A percentile compares a stretch with the other conserved stretches of the same genome.
Evolutionary conservation across 202 grass and related monocot species (phyloP).

Genomic region (Schoenoplectus tabernaemontani): DNA sequence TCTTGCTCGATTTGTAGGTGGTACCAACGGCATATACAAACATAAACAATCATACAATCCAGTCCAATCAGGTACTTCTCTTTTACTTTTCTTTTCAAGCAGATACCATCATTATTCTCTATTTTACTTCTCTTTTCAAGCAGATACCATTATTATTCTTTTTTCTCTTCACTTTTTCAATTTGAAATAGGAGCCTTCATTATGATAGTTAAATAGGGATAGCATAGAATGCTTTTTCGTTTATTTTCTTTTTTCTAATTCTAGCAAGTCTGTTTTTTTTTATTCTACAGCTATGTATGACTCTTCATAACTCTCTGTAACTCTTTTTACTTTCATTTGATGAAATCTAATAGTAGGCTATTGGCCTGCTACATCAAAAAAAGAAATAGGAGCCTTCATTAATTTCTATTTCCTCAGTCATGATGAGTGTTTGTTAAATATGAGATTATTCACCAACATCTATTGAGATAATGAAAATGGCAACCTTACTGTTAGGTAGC

Average conservation of each 20-base stretch:
- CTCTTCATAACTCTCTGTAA: too few species aligned
- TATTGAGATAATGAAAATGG: slow-evolving; percentile 18
- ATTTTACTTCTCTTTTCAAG: not conserved
- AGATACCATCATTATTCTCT: not conserved
- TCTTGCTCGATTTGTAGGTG: slow-evolving; percentile 41
- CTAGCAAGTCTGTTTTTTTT: too few species aligned
- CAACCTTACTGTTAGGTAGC: not conserved
- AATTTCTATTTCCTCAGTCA: not conserved
- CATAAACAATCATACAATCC: slow-evolving; percentile 79
- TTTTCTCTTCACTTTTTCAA: not conserved
- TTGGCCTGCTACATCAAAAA: too few species aligned
- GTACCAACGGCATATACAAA: slow-evolving; percentile 78
- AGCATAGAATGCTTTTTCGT: too few species aligned
- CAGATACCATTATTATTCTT: not conserved
- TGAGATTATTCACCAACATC: slow-evolving; percentile 15
- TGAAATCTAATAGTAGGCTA: too few species aligned
- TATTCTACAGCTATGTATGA: too few species aligned
- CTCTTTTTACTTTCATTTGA: too few species aligned
- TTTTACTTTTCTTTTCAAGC: slow-evolving; percentile 1
- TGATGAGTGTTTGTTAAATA: not conserved
- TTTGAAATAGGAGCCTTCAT: not conserved
- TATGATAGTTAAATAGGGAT: too few species aligned
- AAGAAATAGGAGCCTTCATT: not conserved
- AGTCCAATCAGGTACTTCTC: slow-evolving; percentile 75
- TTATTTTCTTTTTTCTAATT: too few species aligned